Evolutionary conservation across 768 basidiomycete genomes (phyloP).

Genomic region (Suillus ampliporus): DNA sequence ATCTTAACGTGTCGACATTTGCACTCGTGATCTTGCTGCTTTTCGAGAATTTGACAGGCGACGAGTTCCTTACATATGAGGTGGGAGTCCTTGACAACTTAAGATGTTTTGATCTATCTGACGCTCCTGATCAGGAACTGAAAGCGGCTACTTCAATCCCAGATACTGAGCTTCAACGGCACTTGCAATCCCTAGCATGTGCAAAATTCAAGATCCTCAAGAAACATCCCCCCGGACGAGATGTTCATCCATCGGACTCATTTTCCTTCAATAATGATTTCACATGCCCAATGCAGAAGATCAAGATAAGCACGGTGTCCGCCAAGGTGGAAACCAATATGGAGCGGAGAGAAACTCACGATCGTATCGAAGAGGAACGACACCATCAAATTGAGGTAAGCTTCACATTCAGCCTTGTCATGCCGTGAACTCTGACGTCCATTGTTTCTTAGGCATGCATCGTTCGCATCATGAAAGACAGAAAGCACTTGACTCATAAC

Average conservation of each 20-base stretch:
- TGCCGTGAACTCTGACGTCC: slow-evolving; percentile 13
- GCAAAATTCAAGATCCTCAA: slow-evolving; percentile 92
- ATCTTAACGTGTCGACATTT: slow-evolving; percentile 91
- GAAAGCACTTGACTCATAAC: slow-evolving; percentile 87
- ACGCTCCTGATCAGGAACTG: slow-evolving; percentile 69
- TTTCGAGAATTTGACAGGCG: slow-evolving; percentile 75
- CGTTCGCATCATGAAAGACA: slow-evolving; percentile 96
- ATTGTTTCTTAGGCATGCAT: slow-evolving; percentile 80
- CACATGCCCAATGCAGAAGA: slow-evolving; percentile 79
- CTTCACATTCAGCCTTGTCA: neutral
- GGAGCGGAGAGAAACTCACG: slow-evolving; percentile 89
- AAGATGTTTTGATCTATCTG: neutral
- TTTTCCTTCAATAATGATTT: slow-evolving; percentile 93
- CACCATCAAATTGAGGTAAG: slow-evolving; percentile 87
- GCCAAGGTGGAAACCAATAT: slow-evolving; percentile 85
- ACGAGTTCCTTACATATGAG: slow-evolving; percentile 76
- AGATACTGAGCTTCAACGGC: slow-evolving; percentile 83
- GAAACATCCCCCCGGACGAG: slow-evolving; percentile 89
- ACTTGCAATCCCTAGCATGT: slow-evolving; percentile 94
- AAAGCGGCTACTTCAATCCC: slow-evolving; percentile 75
- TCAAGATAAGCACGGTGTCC: slow-evolving; percentile 92
- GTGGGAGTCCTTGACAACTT: slow-evolving; percentile 46
- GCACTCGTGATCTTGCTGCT: slow-evolving; percentile 86
- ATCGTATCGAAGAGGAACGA: slow-evolving; percentile 91
- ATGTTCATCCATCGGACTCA: slow-evolving; percentile 73